A percentile compares a stretch with the other conserved stretches of the same genome.
Conservation (phyloP, 306 rosid genomes). For the Sicyos baderoa region DNA sequence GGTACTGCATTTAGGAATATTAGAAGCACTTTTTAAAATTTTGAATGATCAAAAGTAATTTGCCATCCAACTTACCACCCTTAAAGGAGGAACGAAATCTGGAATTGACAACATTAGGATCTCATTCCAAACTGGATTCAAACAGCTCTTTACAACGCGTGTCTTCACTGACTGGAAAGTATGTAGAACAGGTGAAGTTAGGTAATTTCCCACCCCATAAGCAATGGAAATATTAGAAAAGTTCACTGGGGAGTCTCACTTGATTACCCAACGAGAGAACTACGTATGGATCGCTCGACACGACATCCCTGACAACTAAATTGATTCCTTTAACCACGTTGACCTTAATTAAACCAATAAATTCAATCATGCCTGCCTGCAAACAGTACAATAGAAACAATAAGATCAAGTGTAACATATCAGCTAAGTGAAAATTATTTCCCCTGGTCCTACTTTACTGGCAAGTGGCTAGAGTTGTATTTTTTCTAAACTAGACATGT, state of each 20-base stretch:
- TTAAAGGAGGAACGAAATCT: constrained; percentile 69
- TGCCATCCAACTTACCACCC: constrained; percentile 52
- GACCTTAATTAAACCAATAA: constrained; percentile 86
- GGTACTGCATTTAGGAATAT: background rate
- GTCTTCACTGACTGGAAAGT: constrained; percentile 78
- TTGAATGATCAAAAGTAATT: background rate
- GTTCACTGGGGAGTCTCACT: constrained; percentile 45
- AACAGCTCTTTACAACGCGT: constrained; percentile 68
- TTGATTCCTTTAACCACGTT: constrained; percentile 81
- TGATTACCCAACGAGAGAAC: constrained; percentile 80
- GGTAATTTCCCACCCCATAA: background rate
- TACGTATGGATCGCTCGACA: constrained; percentile 90
- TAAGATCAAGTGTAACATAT: constrained; percentile 26
- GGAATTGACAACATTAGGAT: constrained; percentile 92
- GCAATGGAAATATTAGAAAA: background rate
- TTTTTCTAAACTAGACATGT: background rate
- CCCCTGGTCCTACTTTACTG: background rate
- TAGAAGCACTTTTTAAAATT: background rate
- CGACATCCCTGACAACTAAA: constrained; percentile 67
- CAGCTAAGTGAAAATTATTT: constrained; percentile 10
- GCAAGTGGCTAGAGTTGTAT: background rate
- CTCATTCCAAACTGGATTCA: constrained; percentile 94
- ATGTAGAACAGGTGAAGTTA: constrained; percentile 11
- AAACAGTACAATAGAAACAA: constrained; percentile 33
- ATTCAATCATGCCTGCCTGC: constrained; percentile 98